Evolutionary conservation across 441 rosid genomes (phyloP).

Genomic region (Populus hybrid): DNA sequence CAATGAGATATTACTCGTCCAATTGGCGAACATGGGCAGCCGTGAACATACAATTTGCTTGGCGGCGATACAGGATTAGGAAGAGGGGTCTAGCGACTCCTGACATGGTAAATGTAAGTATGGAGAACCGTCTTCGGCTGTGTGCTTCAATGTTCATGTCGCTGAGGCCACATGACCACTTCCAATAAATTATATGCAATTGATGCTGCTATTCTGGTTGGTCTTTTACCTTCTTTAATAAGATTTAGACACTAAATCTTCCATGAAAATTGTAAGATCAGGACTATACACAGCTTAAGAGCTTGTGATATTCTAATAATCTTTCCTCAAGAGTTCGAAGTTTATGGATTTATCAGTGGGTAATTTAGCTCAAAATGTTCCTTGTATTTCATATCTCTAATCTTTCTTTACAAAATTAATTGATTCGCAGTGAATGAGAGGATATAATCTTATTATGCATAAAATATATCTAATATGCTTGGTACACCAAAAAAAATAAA

Average conservation of each 20-base stretch:
- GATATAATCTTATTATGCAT: not conserved
- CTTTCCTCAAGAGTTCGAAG: not conserved
- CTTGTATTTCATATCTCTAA: not conserved
- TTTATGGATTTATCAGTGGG: not conserved
- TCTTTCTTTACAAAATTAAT: not conserved
- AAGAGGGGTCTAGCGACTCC: slow-evolving; percentile 29
- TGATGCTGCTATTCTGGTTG: not conserved
- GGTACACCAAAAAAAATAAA: not conserved
- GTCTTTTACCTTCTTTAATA: not conserved
- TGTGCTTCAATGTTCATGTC: slow-evolving; percentile 72
- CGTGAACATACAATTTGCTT: slow-evolving; percentile 55
- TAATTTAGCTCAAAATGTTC: not conserved
- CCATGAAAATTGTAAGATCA: not conserved
- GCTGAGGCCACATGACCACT: slow-evolving; percentile 64
- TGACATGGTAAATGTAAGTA: slow-evolving; percentile 19
- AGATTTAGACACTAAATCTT: not conserved
- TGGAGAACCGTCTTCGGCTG: slow-evolving; percentile 34
- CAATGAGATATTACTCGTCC: slow-evolving; percentile 58
- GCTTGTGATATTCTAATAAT: not conserved
- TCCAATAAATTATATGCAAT: slow-evolving; percentile 29
- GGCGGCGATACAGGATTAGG: slow-evolving; percentile 50
- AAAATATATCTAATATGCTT: not conserved
- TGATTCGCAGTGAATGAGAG: too few relatives aligned
- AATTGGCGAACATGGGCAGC: slow-evolving; percentile 77
- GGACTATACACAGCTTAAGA: not conserved